These are phyloP conservation scores for Microstegium vimineum DNA, from an alignment of 176 grass and related monocot species.

Conservation along the genomic window DNA sequence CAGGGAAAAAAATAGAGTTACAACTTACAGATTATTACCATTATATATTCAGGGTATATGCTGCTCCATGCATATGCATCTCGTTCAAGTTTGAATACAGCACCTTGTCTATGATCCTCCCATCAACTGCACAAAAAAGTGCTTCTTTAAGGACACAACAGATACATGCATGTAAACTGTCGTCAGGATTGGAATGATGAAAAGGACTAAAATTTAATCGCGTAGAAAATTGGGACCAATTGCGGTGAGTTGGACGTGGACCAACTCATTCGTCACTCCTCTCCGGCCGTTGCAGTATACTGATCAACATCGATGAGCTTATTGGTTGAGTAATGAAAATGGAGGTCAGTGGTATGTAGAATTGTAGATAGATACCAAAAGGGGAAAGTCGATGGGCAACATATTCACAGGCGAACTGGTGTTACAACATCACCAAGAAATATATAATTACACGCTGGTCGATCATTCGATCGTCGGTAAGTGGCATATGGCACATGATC, in stretches of 20 bases:
- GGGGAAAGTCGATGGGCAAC: background rate
- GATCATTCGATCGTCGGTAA: too few species aligned
- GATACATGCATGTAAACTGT: background rate
- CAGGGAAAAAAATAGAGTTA: background rate
- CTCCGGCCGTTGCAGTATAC: background rate
- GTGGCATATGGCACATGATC: background rate
- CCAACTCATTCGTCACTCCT: background rate
- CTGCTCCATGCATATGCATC: background rate
- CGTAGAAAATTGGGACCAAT: background rate
- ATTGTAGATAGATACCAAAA: background rate
- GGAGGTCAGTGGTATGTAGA: background rate
- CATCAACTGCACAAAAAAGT: background rate
- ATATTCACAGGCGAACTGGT: background rate
- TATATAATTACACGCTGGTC: background rate
- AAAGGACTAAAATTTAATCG: background rate
- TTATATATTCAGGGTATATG: background rate
- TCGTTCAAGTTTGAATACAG: background rate
- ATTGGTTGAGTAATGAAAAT: background rate
- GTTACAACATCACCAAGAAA: background rate
- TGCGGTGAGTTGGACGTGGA: too few species aligned
- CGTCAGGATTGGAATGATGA: background rate
- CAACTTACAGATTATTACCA: background rate
- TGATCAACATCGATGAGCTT: background rate
- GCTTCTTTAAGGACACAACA: too few species aligned
- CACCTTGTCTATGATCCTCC: background rate